Base-by-base conservation (phyloP, 1,284 basidiomycete species). In the Papiliotrema nemorosa region DNA sequence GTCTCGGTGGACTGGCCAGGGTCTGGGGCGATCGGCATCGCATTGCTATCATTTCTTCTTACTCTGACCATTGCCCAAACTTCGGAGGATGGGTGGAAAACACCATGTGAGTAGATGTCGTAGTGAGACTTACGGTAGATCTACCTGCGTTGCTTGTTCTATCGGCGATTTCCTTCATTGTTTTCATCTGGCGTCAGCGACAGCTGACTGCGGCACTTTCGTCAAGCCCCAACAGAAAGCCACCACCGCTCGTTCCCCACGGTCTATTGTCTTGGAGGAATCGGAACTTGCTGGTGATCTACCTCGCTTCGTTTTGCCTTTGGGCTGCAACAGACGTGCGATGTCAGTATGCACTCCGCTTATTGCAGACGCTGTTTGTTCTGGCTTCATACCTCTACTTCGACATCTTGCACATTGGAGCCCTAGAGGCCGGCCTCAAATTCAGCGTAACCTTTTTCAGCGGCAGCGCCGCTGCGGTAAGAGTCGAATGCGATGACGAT, bases 31-130 rank as follows among this genome's bases (percentile, higher is more conserved):
- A 29, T 54, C 26, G 41, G 27, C 2, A 22, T 27, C 0, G 22
- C 29, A 9, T 35, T 44, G 14, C 22, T 54, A n/a, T 20, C 48
- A 2, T 21, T 54, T 1, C n/a, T 39, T 5, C 36, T 54, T 9
- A 37, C 22, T 14, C 40, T 54, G 36, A 51, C 49, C 4, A 34
- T 51, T 13, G 22, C 53, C 4, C 25, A 44, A 31, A 44, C 49
- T 5, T 22, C 35, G 7, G 3, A 33, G 2, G 1, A 31, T 13
- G 50, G 50, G 5, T 55, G 54, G 54, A 44, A 31, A 29, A 45
- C 44, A 7, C 41, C 50, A 36, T 52, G 54, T 55, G 34, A 35
- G 54, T n/a, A n/a, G n/a, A n/a, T n/a, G n/a, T n/a, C n/a, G n/a
- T n/a, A n/a, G n/a, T n/a, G n/a, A n/a, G n/a, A n/a, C n/a, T n/a